phyloP scores from a whole-genome alignment of 2,329 filamentous ascomycete species.

The Cladosporium sp. region DNA sequence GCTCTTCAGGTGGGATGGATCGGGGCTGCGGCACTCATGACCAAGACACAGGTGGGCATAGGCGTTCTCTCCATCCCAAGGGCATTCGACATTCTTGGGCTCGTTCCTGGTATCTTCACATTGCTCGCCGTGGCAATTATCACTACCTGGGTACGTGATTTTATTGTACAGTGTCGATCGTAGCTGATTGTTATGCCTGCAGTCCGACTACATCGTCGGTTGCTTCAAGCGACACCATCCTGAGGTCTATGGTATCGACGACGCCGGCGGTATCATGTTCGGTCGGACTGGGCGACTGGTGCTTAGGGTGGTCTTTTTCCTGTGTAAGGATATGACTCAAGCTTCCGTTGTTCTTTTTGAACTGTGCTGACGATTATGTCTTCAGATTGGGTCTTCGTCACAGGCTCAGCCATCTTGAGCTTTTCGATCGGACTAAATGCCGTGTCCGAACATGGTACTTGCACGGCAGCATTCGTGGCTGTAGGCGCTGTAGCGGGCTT shows the following conservation, averaged over 20 bases:
- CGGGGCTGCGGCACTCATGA: slow-evolving; percentile 48
- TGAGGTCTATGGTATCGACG: slow-evolving; percentile 57
- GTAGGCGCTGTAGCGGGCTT: neutral
- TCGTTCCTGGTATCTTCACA: slow-evolving; percentile 49
- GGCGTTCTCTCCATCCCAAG: slow-evolving; percentile 52
- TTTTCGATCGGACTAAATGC: slow-evolving; percentile 62
- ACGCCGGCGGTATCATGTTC: slow-evolving; percentile 55
- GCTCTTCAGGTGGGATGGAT: slow-evolving; percentile 38
- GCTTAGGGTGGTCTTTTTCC: slow-evolving; percentile 42
- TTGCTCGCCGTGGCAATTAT: slow-evolving; percentile 42
- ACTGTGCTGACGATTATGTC: neutral
- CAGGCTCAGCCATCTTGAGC: slow-evolving; percentile 59
- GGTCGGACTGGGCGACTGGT: slow-evolving; percentile 53
- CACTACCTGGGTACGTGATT: slow-evolving; percentile 43
- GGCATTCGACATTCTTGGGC: slow-evolving; percentile 48
- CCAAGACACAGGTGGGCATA: slow-evolving; percentile 55
- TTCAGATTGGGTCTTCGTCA: slow-evolving; percentile 61
- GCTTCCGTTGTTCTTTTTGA: neutral
- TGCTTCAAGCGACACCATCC: slow-evolving; percentile 55
- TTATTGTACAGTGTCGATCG: neutral
- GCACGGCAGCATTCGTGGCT: slow-evolving; percentile 55
- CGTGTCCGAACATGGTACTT: slow-evolving; percentile 57
- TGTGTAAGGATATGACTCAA: slow-evolving; percentile 37
- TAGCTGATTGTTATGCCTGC: neutral
- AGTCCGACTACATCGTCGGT: slow-evolving; percentile 48